Percentiles rank a stretch among this genome's conserved stretches.
Conservation (phyloP, 805 yeast species). For the Saturnispora galanensis region DNA sequence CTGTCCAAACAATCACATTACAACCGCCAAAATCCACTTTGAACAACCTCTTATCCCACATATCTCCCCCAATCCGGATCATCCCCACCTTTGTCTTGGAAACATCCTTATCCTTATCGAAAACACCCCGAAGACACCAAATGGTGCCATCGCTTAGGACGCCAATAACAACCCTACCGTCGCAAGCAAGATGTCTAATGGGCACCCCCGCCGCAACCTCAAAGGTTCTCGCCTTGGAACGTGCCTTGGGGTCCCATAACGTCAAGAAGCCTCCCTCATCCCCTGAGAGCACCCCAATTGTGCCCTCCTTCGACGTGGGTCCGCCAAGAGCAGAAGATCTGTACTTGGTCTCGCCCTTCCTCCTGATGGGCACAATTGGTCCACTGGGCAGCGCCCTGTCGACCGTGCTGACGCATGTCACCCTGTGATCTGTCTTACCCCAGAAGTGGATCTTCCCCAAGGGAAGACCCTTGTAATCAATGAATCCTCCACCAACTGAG, state of each 20-base stretch:
- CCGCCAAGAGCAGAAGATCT: too few species aligned
- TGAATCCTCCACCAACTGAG: conserved; percentile 19
- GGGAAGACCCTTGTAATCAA: conserved; percentile 16
- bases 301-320: conserved; percentile 11
- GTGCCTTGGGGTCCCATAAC: conserved; percentile 26
- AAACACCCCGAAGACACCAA: conserved; percentile 15
- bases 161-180: conserved; percentile 22
- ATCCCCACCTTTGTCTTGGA: conserved; percentile 1
- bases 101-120: conserved; percentile 3
- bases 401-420: conserved; percentile 9
- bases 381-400: not conserved
- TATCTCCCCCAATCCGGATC: conserved; percentile 8
- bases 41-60: conserved; percentile 12
- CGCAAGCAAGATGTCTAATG: conserved; percentile 20
- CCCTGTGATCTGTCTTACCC: conserved; percentile 6
- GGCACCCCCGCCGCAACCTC: not conserved
- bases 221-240: conserved; percentile 5
- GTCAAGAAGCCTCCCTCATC: conserved; percentile 23
- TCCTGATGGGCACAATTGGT: too few species aligned
- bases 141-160: conserved; percentile 20
- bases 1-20: conserved; percentile 17
- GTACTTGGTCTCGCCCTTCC: too few species aligned
- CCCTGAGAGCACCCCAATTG: conserved; percentile 24
- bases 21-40: conserved; percentile 26
- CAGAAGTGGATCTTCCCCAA: conserved; percentile 9